Percentiles rank a stretch among this genome's conserved stretches.
phyloP scores from a whole-genome alignment of 2,329 filamentous ascomycete genomes.

The Penicillium digitatum region DNA sequence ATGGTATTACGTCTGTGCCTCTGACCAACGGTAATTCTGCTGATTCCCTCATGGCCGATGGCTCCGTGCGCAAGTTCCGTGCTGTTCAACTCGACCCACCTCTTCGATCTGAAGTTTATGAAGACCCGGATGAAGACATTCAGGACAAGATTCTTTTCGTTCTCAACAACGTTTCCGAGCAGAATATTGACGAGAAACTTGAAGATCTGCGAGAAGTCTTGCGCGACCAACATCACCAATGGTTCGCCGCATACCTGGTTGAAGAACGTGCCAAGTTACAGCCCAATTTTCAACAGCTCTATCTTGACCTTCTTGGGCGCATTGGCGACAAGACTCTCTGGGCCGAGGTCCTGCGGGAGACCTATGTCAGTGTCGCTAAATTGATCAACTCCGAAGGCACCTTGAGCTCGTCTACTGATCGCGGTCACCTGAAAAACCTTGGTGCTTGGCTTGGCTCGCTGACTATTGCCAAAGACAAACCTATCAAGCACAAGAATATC shows the following conservation, averaged over 20 bases:
- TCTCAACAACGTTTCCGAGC: constrained; percentile 91
- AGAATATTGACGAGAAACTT: constrained; percentile 80
- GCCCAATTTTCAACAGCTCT: constrained; percentile 91
- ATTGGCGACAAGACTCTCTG: constrained; percentile 76
- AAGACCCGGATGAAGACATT: constrained; percentile 77
- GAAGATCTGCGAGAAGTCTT: constrained; percentile 74
- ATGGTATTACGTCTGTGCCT: constrained; percentile 32
- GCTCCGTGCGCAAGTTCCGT: constrained; percentile 66
- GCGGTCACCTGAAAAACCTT: constrained; percentile 86
- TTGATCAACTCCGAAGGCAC: constrained; percentile 89
- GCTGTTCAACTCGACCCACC: constrained; percentile 73
- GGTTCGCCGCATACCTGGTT: constrained; percentile 93
- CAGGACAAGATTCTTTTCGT: constrained; percentile 95
- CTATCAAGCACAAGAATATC: constrained; percentile 93
- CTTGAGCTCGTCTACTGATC: constrained; percentile 76
- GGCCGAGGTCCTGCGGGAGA: constrained; percentile 87
- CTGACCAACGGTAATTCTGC: constrained; percentile 70
- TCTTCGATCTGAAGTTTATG: constrained; percentile 60
- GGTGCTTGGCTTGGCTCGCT: constrained; percentile 90
- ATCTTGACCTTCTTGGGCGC: constrained; percentile 80
- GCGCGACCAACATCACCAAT: constrained; percentile 79
- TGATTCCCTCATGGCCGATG: constrained; percentile 57
- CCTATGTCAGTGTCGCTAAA: constrained; percentile 77
- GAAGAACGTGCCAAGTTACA: constrained; percentile 96
- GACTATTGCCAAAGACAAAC: constrained; percentile 88